Base-by-base conservation (phyloP, 768 basidiomycete species). In the Boletus rubropictus region DNA sequence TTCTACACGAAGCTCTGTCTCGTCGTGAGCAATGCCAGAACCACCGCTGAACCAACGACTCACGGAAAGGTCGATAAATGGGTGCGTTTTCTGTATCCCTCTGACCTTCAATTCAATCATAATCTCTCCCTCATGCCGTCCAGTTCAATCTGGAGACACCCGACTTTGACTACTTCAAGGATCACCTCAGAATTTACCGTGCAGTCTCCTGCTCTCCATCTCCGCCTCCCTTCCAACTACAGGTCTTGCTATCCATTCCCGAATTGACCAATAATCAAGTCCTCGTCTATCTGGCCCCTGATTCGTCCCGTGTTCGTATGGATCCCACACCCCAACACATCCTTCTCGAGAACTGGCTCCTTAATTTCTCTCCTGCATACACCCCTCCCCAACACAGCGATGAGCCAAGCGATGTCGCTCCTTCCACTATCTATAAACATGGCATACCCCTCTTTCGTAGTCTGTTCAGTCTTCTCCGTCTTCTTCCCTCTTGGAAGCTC, bases 131-230 rank as follows among this genome's bases (percentile, higher is more conserved):
- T 25, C 17, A 41, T 11, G 4, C 39, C 14, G 0, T 9, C 17
- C 46, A 89, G 88, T 89, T 89, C 74, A 89, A 89, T 65, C 71
- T 89, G 43, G 86, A 89, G 67, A 86, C 80, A 1, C 83, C 82
- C 18, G 84, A 88, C 66, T 75, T 79, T 27, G 82, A 87, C 50
- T 57, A 72, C n/a, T 84, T 81, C 65, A 80, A 75, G 51, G 78
- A 80, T 51, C 73, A 80, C 38, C 76, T 80, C 27, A 69, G 77
- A 28, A 70, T 74, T 7, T 89, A 83, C 63, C 77, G 76, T 44
- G 69, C 77, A 20, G 72, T 88, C 25, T 63, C 67, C 3, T 57
- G 66, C 27, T 50, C 54, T 2, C 60, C 49, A 9, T 53, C 44
- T 31, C 62, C 49, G 3, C 77, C 79, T 0, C 72, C 78, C 0